Evolutionary conservation across 1,284 basidiomycete species (phyloP).

Genomic region (Salmacisia buchloeana): DNA sequence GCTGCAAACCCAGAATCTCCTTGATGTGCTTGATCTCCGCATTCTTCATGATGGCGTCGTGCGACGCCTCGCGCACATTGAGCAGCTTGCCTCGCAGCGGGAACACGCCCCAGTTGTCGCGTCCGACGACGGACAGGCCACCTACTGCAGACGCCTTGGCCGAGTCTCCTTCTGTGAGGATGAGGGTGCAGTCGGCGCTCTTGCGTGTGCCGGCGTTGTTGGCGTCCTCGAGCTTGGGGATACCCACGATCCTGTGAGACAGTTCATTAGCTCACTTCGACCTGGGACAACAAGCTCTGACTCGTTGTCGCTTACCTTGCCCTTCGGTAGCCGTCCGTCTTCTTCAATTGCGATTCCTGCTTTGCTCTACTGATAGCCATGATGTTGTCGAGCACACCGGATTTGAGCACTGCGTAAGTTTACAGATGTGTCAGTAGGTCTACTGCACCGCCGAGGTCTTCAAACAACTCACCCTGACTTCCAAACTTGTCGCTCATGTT

Average conservation of each 20-base stretch:
- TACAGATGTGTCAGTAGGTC: not conserved
- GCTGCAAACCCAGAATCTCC: conserved; percentile 93
- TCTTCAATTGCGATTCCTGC: conserved; percentile 91
- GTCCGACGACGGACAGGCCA: conserved; percentile 87
- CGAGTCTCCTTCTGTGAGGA: conserved; percentile 98
- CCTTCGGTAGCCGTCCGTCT: conserved; percentile 86
- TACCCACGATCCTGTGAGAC: conserved; percentile 63
- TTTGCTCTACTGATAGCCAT: conserved; percentile 95
- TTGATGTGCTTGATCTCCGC: conserved; percentile 95
- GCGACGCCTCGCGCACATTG: conserved; percentile 93
- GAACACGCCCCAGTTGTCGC: conserved; percentile 96
- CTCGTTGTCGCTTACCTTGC: conserved; percentile 44
- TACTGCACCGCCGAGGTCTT: not conserved
- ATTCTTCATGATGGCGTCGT: conserved; percentile 97
- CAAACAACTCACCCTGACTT: conserved; percentile 81
- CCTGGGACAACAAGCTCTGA: too few relatives aligned
- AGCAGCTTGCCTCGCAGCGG: conserved; percentile 93
- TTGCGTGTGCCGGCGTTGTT: conserved; percentile 86
- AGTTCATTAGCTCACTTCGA: not conserved
- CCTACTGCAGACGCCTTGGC: conserved; percentile 94
- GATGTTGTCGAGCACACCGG: conserved; percentile 84
- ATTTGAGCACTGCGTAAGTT: conserved; percentile 64
- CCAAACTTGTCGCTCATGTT: conserved; percentile 88
- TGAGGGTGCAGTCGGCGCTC: conserved; percentile 82
- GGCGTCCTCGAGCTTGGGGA: conserved; percentile 91